Evolutionary conservation across 2,329 filamentous ascomycete species (phyloP), one percentile per base, ranked within the genome.

Genomic region (Endocalyx cinctus): DNA sequence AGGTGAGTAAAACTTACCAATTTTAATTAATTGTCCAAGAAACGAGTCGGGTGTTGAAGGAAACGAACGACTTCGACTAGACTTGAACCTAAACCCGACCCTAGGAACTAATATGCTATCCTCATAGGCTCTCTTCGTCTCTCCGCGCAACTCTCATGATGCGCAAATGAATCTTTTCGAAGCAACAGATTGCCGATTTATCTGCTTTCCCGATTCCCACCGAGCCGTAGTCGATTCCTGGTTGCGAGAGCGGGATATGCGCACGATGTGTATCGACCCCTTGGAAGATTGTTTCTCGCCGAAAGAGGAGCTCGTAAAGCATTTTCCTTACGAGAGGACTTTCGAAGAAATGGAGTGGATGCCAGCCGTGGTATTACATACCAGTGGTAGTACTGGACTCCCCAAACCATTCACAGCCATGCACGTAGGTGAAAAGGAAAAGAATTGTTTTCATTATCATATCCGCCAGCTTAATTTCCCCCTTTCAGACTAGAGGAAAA

Each of bases 331-430:
- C 46, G 31, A 44, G 15, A 60, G 54, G 45, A 56, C 57, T 0
- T 66, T 58, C 22, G 60, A 63, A 2, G 48, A 66, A 33, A 60
- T 55, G 4, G 41, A 55, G 35, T 58, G 53, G 45, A 56, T 66
- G 17, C 61, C 63, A 0, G 30, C 59, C 6, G 25, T 57, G 6
- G 49, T 66, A 5, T 38, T 67, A 18, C 64, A 68, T 46, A 67
- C 63, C 2, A 66, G 62, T 34, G 64, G 64, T 4, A 64, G 57
- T 29, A 66, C 64, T 0, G 64, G 64, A 0, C 46, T 62, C 3
- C 64, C 64, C 0, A 67, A 64, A 42, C 62, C 65, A 5, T 51
- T 69, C 10, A 37, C 63, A 7, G 44, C 52, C 13, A 46, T 47
- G 5, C 58, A 62, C 4, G 39, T 41, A n/a, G 29, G 34, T 32